Percentiles rank a stretch among this genome's conserved stretches.
phyloP scores from a whole-genome alignment of 495 filamentous ascomycete species.

The Tetracladium setigerum region DNA sequence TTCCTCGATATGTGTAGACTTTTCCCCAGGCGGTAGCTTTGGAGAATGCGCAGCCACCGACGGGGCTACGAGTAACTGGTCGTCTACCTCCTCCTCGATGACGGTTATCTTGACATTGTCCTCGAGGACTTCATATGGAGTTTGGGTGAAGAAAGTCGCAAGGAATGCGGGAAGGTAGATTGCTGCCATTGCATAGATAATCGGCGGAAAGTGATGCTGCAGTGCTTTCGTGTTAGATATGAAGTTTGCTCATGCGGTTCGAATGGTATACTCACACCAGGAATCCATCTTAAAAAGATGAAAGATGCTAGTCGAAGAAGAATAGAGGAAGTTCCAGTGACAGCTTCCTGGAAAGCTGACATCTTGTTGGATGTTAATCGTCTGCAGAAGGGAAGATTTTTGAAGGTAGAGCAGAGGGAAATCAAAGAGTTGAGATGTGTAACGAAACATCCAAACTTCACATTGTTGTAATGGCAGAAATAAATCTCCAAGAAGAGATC shows the following conservation, averaged over 20 bases:
- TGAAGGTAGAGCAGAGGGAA: too few relatives aligned
- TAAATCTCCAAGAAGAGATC: too few relatives aligned
- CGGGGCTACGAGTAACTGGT: slow-evolving; percentile 10
- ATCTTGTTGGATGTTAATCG: slow-evolving; percentile 8
- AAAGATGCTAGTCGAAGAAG: slow-evolving; percentile 53
- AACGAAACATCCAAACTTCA: too few relatives aligned
- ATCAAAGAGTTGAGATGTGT: too few relatives aligned
- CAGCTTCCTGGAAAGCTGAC: slow-evolving; percentile 17
- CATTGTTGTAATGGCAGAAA: too few relatives aligned
- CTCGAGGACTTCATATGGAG: slow-evolving; percentile 49
- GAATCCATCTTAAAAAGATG: slow-evolving; percentile 85
- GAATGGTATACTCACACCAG: slow-evolving; percentile 19
- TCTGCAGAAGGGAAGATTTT: too few relatives aligned
- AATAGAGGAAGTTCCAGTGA: slow-evolving; percentile 43
- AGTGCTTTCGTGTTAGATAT: neutral
- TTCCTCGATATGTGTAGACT: slow-evolving; percentile 29
- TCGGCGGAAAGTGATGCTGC: slow-evolving; percentile 47
- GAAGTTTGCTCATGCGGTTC: neutral
- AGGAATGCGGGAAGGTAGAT: slow-evolving; percentile 68
- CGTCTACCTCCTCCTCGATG: slow-evolving; percentile 37
- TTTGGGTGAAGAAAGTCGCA: slow-evolving; percentile 44
- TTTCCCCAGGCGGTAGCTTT: slow-evolving; percentile 22
- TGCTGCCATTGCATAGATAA: slow-evolving; percentile 62
- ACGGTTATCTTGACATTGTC: slow-evolving; percentile 55
- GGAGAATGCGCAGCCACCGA: slow-evolving; percentile 24